A percentile compares a stretch with the other conserved stretches of the same genome.
phyloP scores from a whole-genome alignment of 176 grass and related monocot species.

The Cocos nucifera region DNA sequence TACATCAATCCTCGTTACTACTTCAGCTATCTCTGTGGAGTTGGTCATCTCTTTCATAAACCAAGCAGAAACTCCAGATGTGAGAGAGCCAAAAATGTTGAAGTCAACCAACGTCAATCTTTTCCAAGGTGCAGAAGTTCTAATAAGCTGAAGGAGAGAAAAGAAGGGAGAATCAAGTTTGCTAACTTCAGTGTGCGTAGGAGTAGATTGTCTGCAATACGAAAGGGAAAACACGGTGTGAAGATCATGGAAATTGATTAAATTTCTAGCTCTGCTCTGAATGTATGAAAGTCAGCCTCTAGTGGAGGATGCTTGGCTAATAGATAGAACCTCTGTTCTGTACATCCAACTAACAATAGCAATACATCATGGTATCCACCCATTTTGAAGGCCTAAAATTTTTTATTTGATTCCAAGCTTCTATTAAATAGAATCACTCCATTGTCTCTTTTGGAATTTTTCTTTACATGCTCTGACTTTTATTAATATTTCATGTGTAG shows the following conservation, averaged over 20 bases:
- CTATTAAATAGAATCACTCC: too few species aligned
- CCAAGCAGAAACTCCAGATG: conserved; percentile 5
- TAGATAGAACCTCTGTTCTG: too few species aligned
- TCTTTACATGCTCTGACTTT: too few species aligned
- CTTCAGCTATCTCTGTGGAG: conserved; percentile 37
- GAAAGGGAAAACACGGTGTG: conserved; percentile 36
- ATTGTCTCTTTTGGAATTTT: too few species aligned
- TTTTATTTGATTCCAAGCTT: too few species aligned
- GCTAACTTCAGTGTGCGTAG: conserved; percentile 22
- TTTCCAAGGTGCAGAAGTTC: conserved; percentile 1
- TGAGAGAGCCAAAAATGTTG: conserved; percentile 12
- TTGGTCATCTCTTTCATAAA: conserved; percentile 7
- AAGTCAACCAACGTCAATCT: conserved; percentile 21
- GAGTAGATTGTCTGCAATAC: conserved; percentile 38
- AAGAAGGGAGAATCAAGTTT: conserved; percentile 31
- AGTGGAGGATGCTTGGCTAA: too few species aligned
- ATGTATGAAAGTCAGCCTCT: background rate
- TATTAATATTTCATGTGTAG: too few species aligned
- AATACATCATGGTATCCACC: too few species aligned
- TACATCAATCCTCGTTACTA: conserved; percentile 49
- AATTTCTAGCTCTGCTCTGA: conserved; percentile 15
- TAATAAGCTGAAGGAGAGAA: conserved; percentile 24
- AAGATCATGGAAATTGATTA: conserved; percentile 47
- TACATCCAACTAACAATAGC: too few species aligned
- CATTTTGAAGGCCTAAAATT: too few species aligned